These are phyloP conservation scores for Biscogniauxia mediterranea DNA, from an alignment of 2,329 filamentous ascomycete species.

Conservation along the genomic window DNA sequence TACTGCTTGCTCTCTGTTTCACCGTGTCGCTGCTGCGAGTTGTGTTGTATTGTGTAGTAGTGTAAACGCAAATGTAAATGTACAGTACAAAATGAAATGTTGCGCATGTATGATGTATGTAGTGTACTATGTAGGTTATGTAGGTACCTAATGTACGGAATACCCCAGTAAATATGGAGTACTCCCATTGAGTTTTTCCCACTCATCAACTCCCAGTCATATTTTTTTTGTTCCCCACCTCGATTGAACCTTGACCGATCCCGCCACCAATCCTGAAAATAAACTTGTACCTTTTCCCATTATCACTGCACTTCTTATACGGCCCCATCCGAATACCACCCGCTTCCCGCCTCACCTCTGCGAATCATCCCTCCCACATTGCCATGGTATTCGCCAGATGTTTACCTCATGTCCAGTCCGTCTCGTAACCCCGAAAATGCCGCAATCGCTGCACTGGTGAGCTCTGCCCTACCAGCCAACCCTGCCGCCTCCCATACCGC, in stretches of 20 bases:
- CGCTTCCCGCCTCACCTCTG: constrained; percentile 11
- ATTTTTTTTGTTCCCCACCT: background rate
- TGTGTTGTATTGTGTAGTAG: too few species aligned
- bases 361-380: constrained; percentile 26
- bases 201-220: background rate
- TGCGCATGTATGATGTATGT: background rate
- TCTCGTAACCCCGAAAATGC: constrained; percentile 52
- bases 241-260: constrained; percentile 20
- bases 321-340: constrained; percentile 14
- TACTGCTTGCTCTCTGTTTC: background rate
- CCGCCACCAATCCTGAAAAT: constrained; percentile 19
- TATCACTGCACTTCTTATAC: constrained; percentile 8
- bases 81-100: too few species aligned
- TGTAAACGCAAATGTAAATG: too few species aligned
- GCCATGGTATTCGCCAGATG: constrained; percentile 46
- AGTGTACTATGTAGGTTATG: background rate
- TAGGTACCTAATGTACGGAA: background rate
- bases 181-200: too few species aligned
- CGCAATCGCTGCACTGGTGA: constrained; percentile 42
- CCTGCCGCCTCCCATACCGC: constrained; percentile 14
- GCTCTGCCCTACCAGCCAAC: constrained; percentile 13
- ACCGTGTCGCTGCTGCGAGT: background rate
- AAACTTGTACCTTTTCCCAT: constrained; percentile 22
- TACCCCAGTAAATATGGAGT: too few species aligned
- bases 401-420: constrained; percentile 57